phyloP scores from a whole-genome alignment of 1,284 basidiomycete genomes.

The Meira nashicola region DNA sequence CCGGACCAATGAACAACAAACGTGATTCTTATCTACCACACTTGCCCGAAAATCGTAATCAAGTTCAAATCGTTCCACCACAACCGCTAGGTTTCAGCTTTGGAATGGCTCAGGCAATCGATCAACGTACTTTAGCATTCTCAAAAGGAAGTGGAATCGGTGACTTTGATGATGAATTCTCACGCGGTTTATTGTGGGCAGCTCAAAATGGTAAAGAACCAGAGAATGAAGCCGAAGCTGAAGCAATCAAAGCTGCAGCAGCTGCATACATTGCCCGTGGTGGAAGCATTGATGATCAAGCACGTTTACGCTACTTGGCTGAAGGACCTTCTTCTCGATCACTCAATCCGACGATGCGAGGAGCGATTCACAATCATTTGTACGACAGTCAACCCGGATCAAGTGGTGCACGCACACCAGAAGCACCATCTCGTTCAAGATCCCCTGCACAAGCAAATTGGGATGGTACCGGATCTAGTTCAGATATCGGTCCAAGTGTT shows the following conservation, averaged over 20 bases:
- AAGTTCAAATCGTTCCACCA: constrained; percentile 40
- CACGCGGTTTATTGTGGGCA: constrained; percentile 28
- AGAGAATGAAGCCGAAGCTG: background rate
- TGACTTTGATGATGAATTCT: constrained; percentile 24
- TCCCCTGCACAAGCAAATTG: background rate
- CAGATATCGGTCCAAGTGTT: constrained; percentile 1
- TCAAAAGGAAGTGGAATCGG: constrained; percentile 34
- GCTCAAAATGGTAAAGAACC: background rate
- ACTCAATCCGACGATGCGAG: background rate
- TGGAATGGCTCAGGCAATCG: constrained; percentile 33
- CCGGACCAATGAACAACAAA: constrained; percentile 8
- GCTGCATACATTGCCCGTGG: background rate
- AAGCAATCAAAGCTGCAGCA: background rate
- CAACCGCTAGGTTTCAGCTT: constrained; percentile 42
- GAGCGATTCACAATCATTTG: constrained; percentile 4
- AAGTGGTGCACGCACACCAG: background rate
- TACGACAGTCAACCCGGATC: constrained; percentile 7
- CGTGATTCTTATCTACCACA: constrained; percentile 41
- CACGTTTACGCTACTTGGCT: constrained; percentile 7
- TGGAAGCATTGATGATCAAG: background rate
- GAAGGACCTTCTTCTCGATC: constrained; percentile 9
- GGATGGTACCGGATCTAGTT: constrained; percentile 3
- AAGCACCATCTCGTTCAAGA: constrained; percentile 3
- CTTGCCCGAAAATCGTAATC: constrained; percentile 34
- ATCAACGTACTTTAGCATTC: constrained; percentile 42